phyloP scores from a whole-genome alignment of 306 rosid species.

The Urtica urens region DNA sequence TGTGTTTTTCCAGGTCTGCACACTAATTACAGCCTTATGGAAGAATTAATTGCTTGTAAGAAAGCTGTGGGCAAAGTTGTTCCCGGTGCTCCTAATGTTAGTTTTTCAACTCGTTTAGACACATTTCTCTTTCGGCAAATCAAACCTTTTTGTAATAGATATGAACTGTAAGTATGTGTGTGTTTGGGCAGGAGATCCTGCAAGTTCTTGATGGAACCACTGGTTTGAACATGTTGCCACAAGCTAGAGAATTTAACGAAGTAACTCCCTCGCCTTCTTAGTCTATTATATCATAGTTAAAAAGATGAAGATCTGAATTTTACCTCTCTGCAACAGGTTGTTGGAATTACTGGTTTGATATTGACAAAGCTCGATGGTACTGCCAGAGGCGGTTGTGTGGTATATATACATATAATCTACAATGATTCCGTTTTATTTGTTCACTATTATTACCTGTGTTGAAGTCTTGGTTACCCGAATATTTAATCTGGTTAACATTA shows the following conservation, averaged over 20 bases:
- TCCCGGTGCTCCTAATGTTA: constrained; percentile 86
- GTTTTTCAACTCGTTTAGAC: constrained; percentile 14
- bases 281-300: constrained; percentile 1
- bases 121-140: neutral
- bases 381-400: constrained; percentile 99
- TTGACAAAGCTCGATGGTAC: constrained; percentile 93
- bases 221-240: constrained; percentile 97
- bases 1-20: constrained; percentile 62
- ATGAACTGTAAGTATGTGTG: neutral
- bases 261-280: constrained; percentile 28
- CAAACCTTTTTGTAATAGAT: neutral
- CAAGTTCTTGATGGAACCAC: constrained; percentile 95
- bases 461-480: no score
- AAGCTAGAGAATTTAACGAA: constrained; percentile 91
- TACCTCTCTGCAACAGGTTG: constrained; percentile 41
- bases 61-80: constrained; percentile 70
- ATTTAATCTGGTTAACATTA: constrained; percentile 12
- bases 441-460: no score
- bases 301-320: neutral
- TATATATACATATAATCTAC: constrained; percentile 10
- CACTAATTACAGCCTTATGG: constrained; percentile 93
- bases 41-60: constrained; percentile 92
- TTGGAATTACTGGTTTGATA: constrained; percentile 82
- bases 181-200: constrained; percentile 66
- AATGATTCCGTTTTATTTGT: neutral